Base-by-base conservation (phyloP, 129 eudicot genomes). In the Logfia minima region DNA sequence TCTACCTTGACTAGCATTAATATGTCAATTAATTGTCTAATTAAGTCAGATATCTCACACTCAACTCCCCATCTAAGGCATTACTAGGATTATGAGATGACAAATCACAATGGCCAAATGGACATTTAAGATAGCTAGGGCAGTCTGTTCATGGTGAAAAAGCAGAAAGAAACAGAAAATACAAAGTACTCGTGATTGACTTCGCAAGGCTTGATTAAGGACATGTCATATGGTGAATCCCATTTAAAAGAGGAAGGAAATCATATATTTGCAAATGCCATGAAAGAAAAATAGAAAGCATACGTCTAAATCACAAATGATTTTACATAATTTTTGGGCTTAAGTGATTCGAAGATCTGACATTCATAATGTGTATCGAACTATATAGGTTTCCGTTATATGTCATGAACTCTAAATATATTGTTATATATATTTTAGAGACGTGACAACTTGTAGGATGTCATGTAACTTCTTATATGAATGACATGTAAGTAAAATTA, bases 1-100 rank as follows among this genome's bases (percentile, higher is more conserved):
- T 62, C 43, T 62, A 28, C 19, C 32, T 62, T 62, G 79, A 75
- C 79, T 75, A 41, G 43, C 60, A 75, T 75, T 75, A 75, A 75
- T 45, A 26, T 75, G 60, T 24, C 41, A 39, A 75, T 58, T 62
- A 75, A 62, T 41, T 65, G 79, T 62, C 70, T 43, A 48, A 60
- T 24, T 43, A 61, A 62, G 29, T 75, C 45, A 48, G 41, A 22
- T 62, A 19, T 75, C 70, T 75, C 59, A 24, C 55, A 61, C 22
- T 74, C 60, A 23, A 48, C 41, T 14, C 41, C 14, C 59, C 68
- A 60, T 74, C 69, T 60, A 17, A 17, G 29, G 58, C 39, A 74
- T 37, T 61, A 74, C 55, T 34, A 56, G 67, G 67, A 74, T 59
- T 74, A 24, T 35, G 67, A 72, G 53, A 55, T 32, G 22, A 58